Conservation (phyloP, 1,139 yeast genomes). For the Yamadazyma trypodendri region DNA sequence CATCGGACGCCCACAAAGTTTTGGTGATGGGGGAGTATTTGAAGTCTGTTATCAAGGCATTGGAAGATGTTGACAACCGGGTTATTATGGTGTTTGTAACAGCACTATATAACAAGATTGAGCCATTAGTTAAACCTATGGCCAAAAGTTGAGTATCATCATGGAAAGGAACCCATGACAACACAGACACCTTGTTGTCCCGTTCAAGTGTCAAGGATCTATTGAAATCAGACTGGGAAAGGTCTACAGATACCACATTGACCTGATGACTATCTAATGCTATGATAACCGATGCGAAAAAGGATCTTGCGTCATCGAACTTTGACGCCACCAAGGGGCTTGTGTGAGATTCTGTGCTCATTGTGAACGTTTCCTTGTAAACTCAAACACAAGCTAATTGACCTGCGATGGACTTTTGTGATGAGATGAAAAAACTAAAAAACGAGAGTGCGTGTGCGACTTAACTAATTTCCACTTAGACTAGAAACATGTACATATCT, state of each 20-base stretch:
- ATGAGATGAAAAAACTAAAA: slow-evolving; percentile 3
- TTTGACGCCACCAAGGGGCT: slow-evolving; percentile 31
- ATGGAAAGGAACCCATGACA: slow-evolving; percentile 54
- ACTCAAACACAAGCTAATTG: no score
- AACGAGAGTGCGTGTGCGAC: slow-evolving; percentile 2
- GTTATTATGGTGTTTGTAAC: slow-evolving; percentile 53
- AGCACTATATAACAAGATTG: slow-evolving; percentile 67
- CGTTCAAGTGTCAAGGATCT: slow-evolving; percentile 54
- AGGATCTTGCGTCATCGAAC: slow-evolving; percentile 58
- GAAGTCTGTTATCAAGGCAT: slow-evolving; percentile 54
- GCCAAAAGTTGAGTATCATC: slow-evolving; percentile 50
- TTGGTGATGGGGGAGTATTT: slow-evolving; percentile 42
- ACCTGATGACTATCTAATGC: slow-evolving; percentile 76
- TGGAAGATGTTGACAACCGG: slow-evolving; percentile 51
- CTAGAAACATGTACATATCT: neutral
- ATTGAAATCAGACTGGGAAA: slow-evolving; percentile 32
- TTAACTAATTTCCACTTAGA: no score
- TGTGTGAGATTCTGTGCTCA: neutral
- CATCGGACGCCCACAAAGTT: slow-evolving; percentile 64
- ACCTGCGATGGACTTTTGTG: slow-evolving; percentile 4
- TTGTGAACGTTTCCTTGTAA: neutral
- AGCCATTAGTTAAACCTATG: slow-evolving; percentile 67
- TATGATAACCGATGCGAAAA: slow-evolving; percentile 65
- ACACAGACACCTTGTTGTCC: slow-evolving; percentile 47
- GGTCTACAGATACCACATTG: slow-evolving; percentile 55